These are phyloP conservation scores for Anthracocystis walkeri DNA, from an alignment of 1,284 basidiomycete genomes.

Conservation along the genomic window DNA sequence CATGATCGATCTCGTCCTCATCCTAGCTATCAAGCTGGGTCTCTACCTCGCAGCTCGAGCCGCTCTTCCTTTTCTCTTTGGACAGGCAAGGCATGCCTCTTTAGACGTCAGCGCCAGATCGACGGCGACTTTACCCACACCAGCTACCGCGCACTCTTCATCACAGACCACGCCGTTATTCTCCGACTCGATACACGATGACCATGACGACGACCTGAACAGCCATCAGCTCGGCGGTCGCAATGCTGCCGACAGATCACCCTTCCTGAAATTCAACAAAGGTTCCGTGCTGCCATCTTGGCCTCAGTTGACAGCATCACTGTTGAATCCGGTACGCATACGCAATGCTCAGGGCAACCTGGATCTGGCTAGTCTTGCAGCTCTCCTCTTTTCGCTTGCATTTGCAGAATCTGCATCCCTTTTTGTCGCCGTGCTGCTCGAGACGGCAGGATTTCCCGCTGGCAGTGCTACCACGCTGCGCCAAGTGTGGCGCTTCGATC, in stretches of 20 bases:
- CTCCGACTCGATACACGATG: conserved; percentile 38
- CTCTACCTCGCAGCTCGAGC: conserved; percentile 45
- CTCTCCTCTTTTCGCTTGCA: conserved; percentile 58
- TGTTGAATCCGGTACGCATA: conserved; percentile 25
- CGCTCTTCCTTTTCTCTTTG: conserved; percentile 59
- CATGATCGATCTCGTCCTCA: conserved; percentile 38
- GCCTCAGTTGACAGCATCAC: conserved; percentile 28
- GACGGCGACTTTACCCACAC: conserved; percentile 16
- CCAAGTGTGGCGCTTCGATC: conserved; percentile 36
- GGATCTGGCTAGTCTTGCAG: conserved; percentile 41
- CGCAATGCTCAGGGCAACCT: conserved; percentile 31
- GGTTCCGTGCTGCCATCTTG: conserved; percentile 21
- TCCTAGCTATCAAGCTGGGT: conserved; percentile 40
- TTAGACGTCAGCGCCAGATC: conserved; percentile 42
- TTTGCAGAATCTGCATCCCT: conserved; percentile 62
- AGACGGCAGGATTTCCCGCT: conserved; percentile 45
- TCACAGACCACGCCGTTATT: background rate
- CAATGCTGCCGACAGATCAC: conserved; percentile 27
- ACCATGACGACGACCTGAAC: conserved; percentile 12
- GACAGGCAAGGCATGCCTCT: conserved; percentile 62
- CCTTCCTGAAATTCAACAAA: conserved; percentile 30
- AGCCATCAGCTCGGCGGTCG: conserved; percentile 1
- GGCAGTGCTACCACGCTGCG: conserved; percentile 38
- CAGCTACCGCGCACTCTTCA: conserved; percentile 24
- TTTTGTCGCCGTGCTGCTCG: conserved; percentile 61